Conservation (phyloP, 768 basidiomycete genomes). For the Porphyrellus cyaneotinctus region DNA sequence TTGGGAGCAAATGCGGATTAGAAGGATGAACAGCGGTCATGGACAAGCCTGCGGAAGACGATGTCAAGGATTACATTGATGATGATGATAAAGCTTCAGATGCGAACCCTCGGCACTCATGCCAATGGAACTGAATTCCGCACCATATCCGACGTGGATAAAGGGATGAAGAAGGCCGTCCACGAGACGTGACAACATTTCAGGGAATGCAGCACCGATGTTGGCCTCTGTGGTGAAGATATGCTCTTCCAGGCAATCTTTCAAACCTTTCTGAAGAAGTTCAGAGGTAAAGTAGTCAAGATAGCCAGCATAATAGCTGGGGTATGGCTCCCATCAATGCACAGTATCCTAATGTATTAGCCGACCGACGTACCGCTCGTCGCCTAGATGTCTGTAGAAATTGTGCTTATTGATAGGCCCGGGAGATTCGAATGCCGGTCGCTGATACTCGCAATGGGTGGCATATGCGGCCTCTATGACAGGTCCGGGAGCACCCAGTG, state of each 20-base stretch:
- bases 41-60: constrained; percentile 44
- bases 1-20: constrained; percentile 16
- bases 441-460: constrained; percentile 37
- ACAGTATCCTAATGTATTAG: background rate
- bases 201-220: constrained; percentile 18
- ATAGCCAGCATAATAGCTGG: constrained; percentile 59
- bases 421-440: constrained; percentile 32
- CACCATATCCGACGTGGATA: constrained; percentile 60
- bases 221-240: constrained; percentile 52
- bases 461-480: constrained; percentile 42
- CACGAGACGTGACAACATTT: constrained; percentile 56
- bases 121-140: constrained; percentile 59
- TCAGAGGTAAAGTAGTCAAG: constrained; percentile 49
- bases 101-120: constrained; percentile 56
- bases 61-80: constrained; percentile 21
- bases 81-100: constrained; percentile 32
- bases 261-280: constrained; percentile 40
- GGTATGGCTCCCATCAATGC: background rate
- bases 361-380: constrained; percentile 41
- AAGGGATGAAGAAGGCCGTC: constrained; percentile 59
- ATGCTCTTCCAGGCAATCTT: constrained; percentile 48
- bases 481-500: constrained; percentile 47
- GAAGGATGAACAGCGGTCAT: constrained; percentile 38
- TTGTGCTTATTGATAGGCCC: constrained; percentile 33
- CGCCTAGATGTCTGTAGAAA: constrained; percentile 52